Evolutionary conservation across 306 rosid species (phyloP).

Genomic region (Cucumis melo): DNA sequence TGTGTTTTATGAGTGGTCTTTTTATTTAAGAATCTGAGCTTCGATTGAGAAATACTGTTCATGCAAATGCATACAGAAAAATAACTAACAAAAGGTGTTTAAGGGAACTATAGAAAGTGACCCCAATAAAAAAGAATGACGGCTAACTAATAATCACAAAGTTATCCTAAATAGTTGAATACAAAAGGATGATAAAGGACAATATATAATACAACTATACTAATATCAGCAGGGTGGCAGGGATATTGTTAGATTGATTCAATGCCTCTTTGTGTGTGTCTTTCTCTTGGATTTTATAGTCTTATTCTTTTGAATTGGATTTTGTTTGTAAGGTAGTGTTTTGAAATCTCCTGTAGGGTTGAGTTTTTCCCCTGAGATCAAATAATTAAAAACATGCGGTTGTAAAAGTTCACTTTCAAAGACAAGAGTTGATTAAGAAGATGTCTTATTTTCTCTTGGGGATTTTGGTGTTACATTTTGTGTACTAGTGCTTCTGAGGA

Average conservation of each 20-base stretch:
- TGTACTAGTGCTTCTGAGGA: neutral
- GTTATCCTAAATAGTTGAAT: neutral
- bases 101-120: neutral
- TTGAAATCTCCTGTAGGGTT: neutral
- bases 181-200: neutral
- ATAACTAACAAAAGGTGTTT: neutral
- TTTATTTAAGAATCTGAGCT: neutral
- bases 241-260: neutral
- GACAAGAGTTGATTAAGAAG: neutral
- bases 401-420: neutral
- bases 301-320: neutral
- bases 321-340: neutral
- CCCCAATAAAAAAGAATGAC: neutral
- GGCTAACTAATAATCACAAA: neutral
- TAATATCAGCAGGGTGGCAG: neutral
- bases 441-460: neutral
- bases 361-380: neutral
- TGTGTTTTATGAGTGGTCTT: neutral
- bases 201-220: neutral
- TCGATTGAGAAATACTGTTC: neutral
- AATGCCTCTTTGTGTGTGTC: neutral
- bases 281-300: neutral
- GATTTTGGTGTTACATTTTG: neutral
- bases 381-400: neutral
- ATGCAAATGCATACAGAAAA: neutral